Base-by-base conservation (phyloP, 1,284 basidiomycete species). In the Malassezia sympodialis region DNA sequence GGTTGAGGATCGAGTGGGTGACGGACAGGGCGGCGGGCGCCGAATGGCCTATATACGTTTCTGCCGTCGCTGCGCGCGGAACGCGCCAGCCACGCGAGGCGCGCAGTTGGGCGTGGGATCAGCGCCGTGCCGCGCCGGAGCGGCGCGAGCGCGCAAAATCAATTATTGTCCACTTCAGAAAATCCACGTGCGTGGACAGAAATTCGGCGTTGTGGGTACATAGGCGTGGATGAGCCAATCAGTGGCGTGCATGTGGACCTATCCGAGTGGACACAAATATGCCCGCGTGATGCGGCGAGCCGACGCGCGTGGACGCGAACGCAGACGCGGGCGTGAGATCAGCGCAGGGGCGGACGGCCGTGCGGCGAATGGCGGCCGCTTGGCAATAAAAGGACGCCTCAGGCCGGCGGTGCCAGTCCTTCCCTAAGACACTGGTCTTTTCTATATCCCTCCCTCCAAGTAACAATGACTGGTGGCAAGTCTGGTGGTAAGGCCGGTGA, bases 381-480 rank as follows among this genome's bases (percentile, higher is more conserved):
- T 15, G 35, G 32, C 43, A 57, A 57, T 57, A 57, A 58, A 60
- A 44, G 50, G 43, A 44, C 23, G 37, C 28, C 31, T 53, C 27
- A 12, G 31, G 14, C 8, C 21, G 31, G 15, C 3, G 14, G 11
- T 7, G 41, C 6, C 14, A 19, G 24, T 24, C 21, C 28, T 50
- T 34, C 47, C 41, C 24, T 32, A 50, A 54, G 53, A 54, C 56
- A 42, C 47, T 49, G 14, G 41, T 49, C 52, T 45, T 39, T 41
- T 35, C 30, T 23, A 41, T 41, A 26, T 47, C 55, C 56, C 60
- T 41, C 40, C 49, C 47, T 41, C 32, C 58, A 49, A 54, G 44
- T 34, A 54, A 68, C 53, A 57, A 65, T 65, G 62, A 66, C 68
- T 65, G 76, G 77, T 68, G 77, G 78, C 67, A 79, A 79, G 71